These are phyloP conservation scores for Aquilaria agallochum DNA, from an alignment of 441 rosid species.

Conservation along the genomic window DNA sequence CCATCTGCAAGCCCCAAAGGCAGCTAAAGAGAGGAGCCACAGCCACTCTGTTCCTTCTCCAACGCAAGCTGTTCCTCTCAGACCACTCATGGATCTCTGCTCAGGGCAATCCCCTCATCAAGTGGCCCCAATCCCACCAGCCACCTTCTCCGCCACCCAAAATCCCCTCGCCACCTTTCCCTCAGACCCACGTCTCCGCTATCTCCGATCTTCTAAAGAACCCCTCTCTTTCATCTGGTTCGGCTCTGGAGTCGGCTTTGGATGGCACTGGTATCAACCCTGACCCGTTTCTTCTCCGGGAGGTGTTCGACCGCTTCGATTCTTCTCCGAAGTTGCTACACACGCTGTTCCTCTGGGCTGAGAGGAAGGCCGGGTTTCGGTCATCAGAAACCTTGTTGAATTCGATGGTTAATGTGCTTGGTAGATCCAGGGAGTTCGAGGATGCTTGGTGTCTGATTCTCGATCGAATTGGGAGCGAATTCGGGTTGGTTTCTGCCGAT, in stretches of 20 bases:
- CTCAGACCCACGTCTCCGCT: constrained; percentile 37
- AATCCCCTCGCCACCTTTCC: constrained; percentile 19
- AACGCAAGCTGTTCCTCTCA: constrained; percentile 25
- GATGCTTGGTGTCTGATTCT: constrained; percentile 69
- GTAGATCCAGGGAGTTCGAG: constrained; percentile 64
- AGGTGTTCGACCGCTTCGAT: constrained; percentile 54
- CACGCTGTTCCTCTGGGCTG: constrained; percentile 69
- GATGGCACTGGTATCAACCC: constrained; percentile 55
- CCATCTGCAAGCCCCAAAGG: background rate
- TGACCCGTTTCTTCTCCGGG: constrained; percentile 30
- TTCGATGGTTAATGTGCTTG: constrained; percentile 46
- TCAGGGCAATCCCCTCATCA: constrained; percentile 28
- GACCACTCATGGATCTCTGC: constrained; percentile 27
- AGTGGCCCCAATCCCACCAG: constrained; percentile 24
- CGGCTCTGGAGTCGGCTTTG: constrained; percentile 45
- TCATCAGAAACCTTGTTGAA: constrained; percentile 40
- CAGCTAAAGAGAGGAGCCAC: background rate
- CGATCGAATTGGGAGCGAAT: constrained; percentile 30
- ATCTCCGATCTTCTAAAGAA: constrained; percentile 50
- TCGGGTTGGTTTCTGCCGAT: constrained; percentile 49
- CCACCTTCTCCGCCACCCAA: constrained; percentile 11
- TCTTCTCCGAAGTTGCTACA: constrained; percentile 70
- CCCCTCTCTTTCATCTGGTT: constrained; percentile 33
- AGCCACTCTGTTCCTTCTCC: background rate
- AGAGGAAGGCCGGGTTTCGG: constrained; percentile 49